Conservation (phyloP, 306 rosid species). For the cucumber (Cucumis sativus) region DNA sequence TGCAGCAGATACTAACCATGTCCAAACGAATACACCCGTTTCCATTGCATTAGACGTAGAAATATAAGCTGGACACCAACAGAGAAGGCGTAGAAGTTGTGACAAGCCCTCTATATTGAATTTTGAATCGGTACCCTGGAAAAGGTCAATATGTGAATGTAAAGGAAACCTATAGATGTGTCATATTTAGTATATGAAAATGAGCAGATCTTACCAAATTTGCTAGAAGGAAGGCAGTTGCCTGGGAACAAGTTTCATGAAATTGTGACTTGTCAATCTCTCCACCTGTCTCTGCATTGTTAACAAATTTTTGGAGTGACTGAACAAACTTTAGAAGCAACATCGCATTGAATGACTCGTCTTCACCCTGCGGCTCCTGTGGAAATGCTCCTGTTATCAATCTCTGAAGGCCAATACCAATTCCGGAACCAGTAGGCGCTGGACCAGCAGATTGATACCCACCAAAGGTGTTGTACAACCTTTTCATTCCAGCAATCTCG, state of each 20-base stretch:
- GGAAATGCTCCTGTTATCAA: conserved; percentile 93
- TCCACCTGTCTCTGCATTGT: conserved; percentile 76
- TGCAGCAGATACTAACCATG: conserved; percentile 99
- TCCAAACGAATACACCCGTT: conserved; percentile 94
- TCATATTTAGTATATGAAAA: neutral
- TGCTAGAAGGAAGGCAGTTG: conserved; percentile 83
- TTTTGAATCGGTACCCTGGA: conserved; percentile 80
- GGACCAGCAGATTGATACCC: conserved; percentile 56
- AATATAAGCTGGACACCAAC: conserved; percentile 99
- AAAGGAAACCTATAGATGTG: conserved; percentile 4
- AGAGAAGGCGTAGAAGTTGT: conserved; percentile 96
- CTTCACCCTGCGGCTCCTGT: conserved; percentile 67
- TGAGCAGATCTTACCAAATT: conserved; percentile 52
- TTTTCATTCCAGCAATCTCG: conserved; percentile 97
- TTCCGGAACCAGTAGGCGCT: conserved; percentile 52
- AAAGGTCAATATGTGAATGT: conserved; percentile 15
- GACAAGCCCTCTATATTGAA: conserved; percentile 84
- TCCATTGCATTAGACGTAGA: conserved; percentile 88
- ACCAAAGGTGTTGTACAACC: conserved; percentile 87
- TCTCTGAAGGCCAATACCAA: conserved; percentile 78
- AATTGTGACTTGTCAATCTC: conserved; percentile 77
- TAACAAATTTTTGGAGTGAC: conserved; percentile 83
- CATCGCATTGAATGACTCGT: conserved; percentile 74
- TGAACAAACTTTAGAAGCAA: conserved; percentile 77
- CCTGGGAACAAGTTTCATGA: conserved; percentile 96